Percentiles rank a stretch among this genome's conserved stretches.
These are phyloP conservation scores for Chamaecyparis obtusa DNA, from an alignment of 75 land plant genomes.

Conservation along the genomic window DNA sequence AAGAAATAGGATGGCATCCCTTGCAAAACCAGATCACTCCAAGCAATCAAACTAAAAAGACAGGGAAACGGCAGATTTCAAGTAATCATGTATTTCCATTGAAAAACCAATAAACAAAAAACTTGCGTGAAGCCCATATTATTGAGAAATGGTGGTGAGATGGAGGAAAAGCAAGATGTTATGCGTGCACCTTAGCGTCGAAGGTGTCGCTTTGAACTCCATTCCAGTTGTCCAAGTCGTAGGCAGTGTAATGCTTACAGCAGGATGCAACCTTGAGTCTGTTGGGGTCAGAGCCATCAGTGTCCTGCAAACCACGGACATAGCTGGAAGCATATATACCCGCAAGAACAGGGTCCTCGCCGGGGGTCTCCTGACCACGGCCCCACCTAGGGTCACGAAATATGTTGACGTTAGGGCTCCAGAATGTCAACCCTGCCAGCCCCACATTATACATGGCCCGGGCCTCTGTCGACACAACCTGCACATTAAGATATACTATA, in stretches of 20 bases:
- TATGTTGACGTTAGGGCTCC: slow-evolving; percentile 89
- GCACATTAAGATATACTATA: slow-evolving; percentile 4
- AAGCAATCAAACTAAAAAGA: too few relatives aligned
- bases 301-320: slow-evolving; percentile 55
- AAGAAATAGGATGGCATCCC: too few relatives aligned
- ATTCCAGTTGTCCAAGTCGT: slow-evolving; percentile 90
- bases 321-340: slow-evolving; percentile 34
- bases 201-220: slow-evolving; percentile 69
- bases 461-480: slow-evolving; percentile 89
- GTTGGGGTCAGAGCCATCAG: slow-evolving; percentile 23
- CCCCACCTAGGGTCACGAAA: slow-evolving; percentile 94
- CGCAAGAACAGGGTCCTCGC: slow-evolving; percentile 51
- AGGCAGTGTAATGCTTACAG: slow-evolving; percentile 90
- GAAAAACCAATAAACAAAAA: too few relatives aligned
- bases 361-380: slow-evolving; percentile 82
- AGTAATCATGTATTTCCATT: too few relatives aligned
- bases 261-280: slow-evolving; percentile 70
- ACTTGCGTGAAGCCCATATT: too few relatives aligned
- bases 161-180: too few relatives aligned
- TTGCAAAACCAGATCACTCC: too few relatives aligned
- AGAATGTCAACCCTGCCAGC: slow-evolving; percentile 72
- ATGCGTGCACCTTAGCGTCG: slow-evolving; percentile 55
- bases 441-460: slow-evolving; percentile 88
- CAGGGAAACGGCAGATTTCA: too few relatives aligned
- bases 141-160: too few relatives aligned